Percentiles rank a stretch among this genome's conserved stretches.
Conservation (phyloP, 2,329 filamentous ascomycete species). For the Myriosclerotinia duriaeana region DNA sequence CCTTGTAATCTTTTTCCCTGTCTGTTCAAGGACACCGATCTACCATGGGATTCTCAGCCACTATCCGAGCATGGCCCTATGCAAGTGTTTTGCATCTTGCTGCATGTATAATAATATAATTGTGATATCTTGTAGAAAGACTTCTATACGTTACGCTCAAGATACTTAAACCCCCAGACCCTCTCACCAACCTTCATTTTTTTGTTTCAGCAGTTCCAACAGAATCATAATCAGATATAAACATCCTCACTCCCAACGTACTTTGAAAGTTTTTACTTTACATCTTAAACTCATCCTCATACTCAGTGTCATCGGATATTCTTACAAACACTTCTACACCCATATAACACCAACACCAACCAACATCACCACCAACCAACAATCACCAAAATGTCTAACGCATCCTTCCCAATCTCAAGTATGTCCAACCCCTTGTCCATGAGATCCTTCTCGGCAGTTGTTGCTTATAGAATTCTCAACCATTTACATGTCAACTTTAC, state of each 20-base stretch:
- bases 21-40: slow-evolving; percentile 21
- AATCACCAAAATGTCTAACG: slow-evolving; percentile 12
- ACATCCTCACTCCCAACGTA: slow-evolving; percentile 14
- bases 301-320: neutral
- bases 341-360: slow-evolving; percentile 9
- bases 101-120: slow-evolving; percentile 15
- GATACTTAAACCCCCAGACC: slow-evolving; percentile 20
- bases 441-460: neutral
- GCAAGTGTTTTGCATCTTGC: slow-evolving; percentile 23
- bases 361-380: slow-evolving; percentile 3
- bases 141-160: slow-evolving; percentile 6
- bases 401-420: slow-evolving; percentile 17
- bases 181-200: slow-evolving; percentile 15
- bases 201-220: slow-evolving; percentile 22
- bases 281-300: neutral
- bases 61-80: slow-evolving; percentile 19
- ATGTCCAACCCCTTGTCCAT: slow-evolving; percentile 16
- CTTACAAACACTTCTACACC: neutral
- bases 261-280: neutral
- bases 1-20: slow-evolving; percentile 8
- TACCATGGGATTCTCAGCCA: slow-evolving; percentile 20
- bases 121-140: slow-evolving; percentile 14
- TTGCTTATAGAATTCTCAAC: neutral
- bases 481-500: neutral
- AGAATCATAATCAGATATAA: slow-evolving; percentile 20